Conservation (phyloP, 164 flowering plant genomes). For the Umbilicus rupestris region DNA sequence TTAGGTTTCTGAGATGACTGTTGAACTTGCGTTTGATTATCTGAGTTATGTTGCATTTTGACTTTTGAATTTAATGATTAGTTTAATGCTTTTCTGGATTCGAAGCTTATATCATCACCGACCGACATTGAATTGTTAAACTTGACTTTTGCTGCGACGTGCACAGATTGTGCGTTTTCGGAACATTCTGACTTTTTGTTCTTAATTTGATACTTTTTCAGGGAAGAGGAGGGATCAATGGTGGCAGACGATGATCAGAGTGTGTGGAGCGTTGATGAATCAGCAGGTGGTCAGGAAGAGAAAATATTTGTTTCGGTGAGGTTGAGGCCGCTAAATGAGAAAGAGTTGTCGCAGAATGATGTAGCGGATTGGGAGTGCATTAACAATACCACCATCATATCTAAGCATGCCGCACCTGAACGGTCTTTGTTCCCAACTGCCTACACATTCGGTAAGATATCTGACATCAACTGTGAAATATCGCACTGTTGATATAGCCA, state of each 20-base stretch:
- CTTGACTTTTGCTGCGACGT: not conserved
- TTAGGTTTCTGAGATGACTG: not conserved
- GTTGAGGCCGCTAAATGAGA: constrained; percentile 54
- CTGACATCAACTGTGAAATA: not conserved
- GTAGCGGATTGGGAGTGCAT: constrained; percentile 56
- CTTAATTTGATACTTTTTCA: not conserved
- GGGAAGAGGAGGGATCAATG: constrained; percentile 7
- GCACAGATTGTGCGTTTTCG: not conserved
- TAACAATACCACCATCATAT: constrained; percentile 31
- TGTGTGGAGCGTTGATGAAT: constrained; percentile 11
- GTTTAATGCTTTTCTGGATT: not conserved
- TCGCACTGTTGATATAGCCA: not conserved
- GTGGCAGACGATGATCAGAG: constrained; percentile 16
- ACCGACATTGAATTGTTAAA: not conserved
- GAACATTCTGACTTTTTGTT: not conserved
- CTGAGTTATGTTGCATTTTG: not conserved
- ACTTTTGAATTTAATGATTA: not conserved
- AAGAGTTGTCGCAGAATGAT: constrained; percentile 30
- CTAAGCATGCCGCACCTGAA: constrained; percentile 26
- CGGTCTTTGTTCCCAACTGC: constrained; percentile 35
- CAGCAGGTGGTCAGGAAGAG: constrained; percentile 24
- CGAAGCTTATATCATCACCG: not conserved
- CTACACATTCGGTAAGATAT: constrained; percentile 38
- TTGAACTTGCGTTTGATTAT: not conserved
- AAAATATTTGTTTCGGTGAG: constrained; percentile 45